Evolutionary conservation across 805 yeast species (phyloP).

Genomic region (Komagataella populi): DNA sequence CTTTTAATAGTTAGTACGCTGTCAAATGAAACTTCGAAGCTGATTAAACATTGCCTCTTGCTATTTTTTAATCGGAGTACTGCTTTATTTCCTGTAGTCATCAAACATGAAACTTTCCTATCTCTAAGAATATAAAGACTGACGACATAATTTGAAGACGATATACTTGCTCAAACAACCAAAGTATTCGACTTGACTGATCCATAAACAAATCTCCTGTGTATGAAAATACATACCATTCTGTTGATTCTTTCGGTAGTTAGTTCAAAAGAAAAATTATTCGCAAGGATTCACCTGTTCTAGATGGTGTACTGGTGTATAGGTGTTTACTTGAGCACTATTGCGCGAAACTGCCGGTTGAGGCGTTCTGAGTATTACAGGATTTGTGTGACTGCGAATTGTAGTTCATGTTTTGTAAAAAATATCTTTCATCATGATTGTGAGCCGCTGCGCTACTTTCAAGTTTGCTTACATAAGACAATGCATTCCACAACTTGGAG

Average conservation of each 20-base stretch:
- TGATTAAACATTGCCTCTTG: background rate
- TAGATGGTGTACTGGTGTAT: background rate
- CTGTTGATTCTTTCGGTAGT: background rate
- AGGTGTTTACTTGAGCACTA: background rate
- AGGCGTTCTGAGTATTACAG: background rate
- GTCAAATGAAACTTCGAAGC: slow-evolving; percentile 3
- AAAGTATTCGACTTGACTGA: background rate
- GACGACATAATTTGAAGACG: background rate
- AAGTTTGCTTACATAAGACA: too few species aligned
- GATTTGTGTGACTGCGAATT: background rate
- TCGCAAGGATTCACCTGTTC: background rate
- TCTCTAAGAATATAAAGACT: background rate
- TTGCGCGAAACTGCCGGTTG: background rate
- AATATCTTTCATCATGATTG: too few species aligned
- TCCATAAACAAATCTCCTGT: background rate
- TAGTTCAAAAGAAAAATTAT: background rate
- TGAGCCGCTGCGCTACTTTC: background rate
- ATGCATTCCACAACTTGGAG: slow-evolving; percentile 7
- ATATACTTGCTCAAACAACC: too few species aligned
- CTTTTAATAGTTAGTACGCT: slow-evolving; percentile 26
- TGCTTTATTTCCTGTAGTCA: background rate
- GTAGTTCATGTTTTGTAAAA: background rate
- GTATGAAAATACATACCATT: background rate
- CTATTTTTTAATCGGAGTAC: background rate
- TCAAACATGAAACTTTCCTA: background rate